Percentiles rank a stretch among this genome's conserved stretches.
Evolutionary conservation across 2,329 filamentous ascomycete species (phyloP).

Genomic region (Rasamsonia emersonii): DNA sequence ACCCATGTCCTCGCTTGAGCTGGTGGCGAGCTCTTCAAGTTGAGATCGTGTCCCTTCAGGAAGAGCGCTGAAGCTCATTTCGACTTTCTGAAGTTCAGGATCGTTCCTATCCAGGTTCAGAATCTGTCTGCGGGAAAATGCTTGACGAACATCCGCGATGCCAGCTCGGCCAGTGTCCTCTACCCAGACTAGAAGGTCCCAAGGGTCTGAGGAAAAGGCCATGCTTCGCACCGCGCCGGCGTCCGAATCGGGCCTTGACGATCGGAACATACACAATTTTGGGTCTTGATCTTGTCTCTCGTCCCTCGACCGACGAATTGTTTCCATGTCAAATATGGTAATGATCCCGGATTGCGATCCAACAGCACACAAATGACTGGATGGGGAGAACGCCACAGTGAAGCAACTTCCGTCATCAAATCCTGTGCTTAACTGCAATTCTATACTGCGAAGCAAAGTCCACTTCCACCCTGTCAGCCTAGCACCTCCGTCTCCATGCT

Average conservation of each 20-base stretch:
- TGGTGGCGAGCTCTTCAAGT: slow-evolving; percentile 9
- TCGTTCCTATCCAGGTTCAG: slow-evolving; percentile 29
- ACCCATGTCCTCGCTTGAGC: slow-evolving; percentile 15
- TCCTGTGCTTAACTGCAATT: slow-evolving; percentile 31
- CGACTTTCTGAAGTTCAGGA: slow-evolving; percentile 23
- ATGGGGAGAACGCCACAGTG: slow-evolving; percentile 41
- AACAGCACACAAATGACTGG: slow-evolving; percentile 40
- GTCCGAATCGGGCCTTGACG: slow-evolving; percentile 62
- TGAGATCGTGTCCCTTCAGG: slow-evolving; percentile 16
- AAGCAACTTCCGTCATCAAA: slow-evolving; percentile 39
- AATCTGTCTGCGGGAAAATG: slow-evolving; percentile 37
- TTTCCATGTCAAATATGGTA: slow-evolving; percentile 35
- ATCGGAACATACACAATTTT: slow-evolving; percentile 66
- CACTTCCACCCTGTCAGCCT: slow-evolving; percentile 34
- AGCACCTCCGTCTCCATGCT: slow-evolving; percentile 20
- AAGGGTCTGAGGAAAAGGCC: slow-evolving; percentile 82
- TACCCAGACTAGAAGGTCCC: slow-evolving; percentile 87
- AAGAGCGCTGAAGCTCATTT: slow-evolving; percentile 20
- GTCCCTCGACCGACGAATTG: slow-evolving; percentile 16
- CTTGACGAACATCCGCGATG: slow-evolving; percentile 39
- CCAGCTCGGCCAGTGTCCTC: slow-evolving; percentile 60
- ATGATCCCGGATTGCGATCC: slow-evolving; percentile 43
- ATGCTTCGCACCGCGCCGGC: slow-evolving; percentile 81
- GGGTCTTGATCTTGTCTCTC: slow-evolving; percentile 24
- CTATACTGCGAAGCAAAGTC: slow-evolving; percentile 29